phyloP scores from a whole-genome alignment of 805 yeast species.

The Metschnikowia reukaufii region DNA sequence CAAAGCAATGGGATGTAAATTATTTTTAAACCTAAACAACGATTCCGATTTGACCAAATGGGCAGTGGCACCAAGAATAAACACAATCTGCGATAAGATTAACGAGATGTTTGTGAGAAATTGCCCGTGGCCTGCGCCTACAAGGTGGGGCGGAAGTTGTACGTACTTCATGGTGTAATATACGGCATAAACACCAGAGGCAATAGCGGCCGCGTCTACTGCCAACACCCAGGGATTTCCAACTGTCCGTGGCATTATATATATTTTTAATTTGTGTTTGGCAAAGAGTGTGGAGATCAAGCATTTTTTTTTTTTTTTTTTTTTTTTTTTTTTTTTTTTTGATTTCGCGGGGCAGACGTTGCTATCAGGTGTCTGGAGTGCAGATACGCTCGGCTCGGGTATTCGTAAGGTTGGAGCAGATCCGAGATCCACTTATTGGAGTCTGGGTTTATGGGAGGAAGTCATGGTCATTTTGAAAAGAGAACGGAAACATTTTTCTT shows the following conservation, averaged over 20 bases:
- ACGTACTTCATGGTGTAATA: constrained; percentile 18
- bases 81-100: constrained; percentile 45
- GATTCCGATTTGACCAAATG: constrained; percentile 27
- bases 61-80: constrained; percentile 37
- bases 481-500: too few species aligned
- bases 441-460: too few species aligned
- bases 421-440: too few species aligned
- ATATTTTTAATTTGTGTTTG: not conserved
- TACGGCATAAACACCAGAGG: constrained; percentile 32
- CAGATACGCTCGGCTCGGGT: not conserved
- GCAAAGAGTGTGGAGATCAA: not conserved
- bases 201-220: constrained; percentile 27
- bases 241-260: constrained; percentile 21
- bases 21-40: constrained; percentile 37
- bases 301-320: too few species aligned
- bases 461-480: too few species aligned
- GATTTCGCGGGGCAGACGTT: not conserved
- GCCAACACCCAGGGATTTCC: constrained; percentile 31
- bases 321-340: not conserved
- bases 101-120: constrained; percentile 70
- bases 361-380: not conserved
- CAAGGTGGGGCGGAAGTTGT: constrained; percentile 50
- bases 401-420: too few species aligned
- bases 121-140: constrained; percentile 65
- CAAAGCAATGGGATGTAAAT: constrained; percentile 53